These are phyloP conservation scores for Fusarium austroafricanum DNA, from an alignment of 2,329 filamentous ascomycete species.

Conservation along the genomic window DNA sequence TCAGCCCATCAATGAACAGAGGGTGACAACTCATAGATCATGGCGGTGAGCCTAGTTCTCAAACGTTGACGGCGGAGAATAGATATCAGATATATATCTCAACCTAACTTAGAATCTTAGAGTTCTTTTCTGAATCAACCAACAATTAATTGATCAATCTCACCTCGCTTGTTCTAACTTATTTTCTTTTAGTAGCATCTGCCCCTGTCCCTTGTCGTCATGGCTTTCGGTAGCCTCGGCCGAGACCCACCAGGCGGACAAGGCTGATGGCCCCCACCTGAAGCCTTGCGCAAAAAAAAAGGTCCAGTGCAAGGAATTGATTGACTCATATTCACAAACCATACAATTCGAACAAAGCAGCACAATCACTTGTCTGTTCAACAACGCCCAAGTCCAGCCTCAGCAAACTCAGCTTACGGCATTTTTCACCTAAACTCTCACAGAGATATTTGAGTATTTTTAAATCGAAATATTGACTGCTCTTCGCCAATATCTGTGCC, in stretches of 20 bases:
- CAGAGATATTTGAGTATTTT: not conserved
- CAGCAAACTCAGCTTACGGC: slow-evolving; percentile 3
- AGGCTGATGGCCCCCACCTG: slow-evolving; percentile 41
- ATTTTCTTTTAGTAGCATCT: not conserved
- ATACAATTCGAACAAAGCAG: slow-evolving; percentile 17
- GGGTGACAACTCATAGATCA: slow-evolving; percentile 29
- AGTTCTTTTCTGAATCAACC: not conserved
- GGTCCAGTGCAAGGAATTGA: slow-evolving; percentile 35
- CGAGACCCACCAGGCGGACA: slow-evolving; percentile 22
- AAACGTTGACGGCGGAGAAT: not conserved
- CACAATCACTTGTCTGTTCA: slow-evolving; percentile 20
- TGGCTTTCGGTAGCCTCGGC: slow-evolving; percentile 9
- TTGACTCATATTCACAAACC: slow-evolving; percentile 43
- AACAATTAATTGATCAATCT: not conserved
- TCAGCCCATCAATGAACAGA: slow-evolving; percentile 28
- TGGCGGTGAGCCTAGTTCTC: slow-evolving; percentile 24
- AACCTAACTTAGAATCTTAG: not conserved
- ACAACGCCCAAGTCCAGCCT: slow-evolving; percentile 12
- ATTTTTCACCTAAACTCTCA: not conserved
- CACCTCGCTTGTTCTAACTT: not conserved
- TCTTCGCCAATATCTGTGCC: slow-evolving; percentile 7
- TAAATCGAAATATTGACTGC: not conserved
- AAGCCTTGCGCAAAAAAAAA: slow-evolving; percentile 48
- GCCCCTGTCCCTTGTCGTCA: slow-evolving; percentile 33
- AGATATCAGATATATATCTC: slow-evolving; percentile 2